Percentiles rank a stretch among this genome's conserved stretches.
phyloP scores from a whole-genome alignment of 495 filamentous ascomycete genomes.

The Penicillium canescens region DNA sequence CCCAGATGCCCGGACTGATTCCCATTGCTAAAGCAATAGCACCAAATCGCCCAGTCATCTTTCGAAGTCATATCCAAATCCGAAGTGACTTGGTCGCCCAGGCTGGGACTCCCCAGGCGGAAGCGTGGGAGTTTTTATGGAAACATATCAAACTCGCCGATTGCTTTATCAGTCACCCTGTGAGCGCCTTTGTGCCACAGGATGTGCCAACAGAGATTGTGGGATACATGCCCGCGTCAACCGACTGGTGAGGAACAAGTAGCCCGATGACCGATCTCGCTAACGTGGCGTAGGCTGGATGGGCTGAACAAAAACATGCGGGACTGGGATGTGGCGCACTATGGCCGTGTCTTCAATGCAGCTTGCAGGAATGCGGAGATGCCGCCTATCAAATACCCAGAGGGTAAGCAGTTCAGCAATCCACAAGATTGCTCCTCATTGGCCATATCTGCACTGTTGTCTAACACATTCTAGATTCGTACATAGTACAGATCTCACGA shows the following conservation, averaged over 20 bases:
- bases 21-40: constrained; percentile 71
- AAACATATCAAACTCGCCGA: constrained; percentile 68
- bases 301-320: constrained; percentile 80
- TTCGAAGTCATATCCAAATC: constrained; percentile 81
- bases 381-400: constrained; percentile 66
- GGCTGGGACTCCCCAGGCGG: constrained; percentile 64
- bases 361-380: constrained; percentile 56
- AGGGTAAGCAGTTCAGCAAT: constrained; percentile 37
- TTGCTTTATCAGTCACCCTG: constrained; percentile 84
- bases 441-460: background rate
- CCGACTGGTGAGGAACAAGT: constrained; percentile 62
- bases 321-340: constrained; percentile 74
- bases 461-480: constrained; percentile 50
- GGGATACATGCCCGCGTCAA: constrained; percentile 79
- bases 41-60: constrained; percentile 76
- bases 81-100: constrained; percentile 69
- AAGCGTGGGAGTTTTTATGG: constrained; percentile 81
- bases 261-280: background rate
- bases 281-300: constrained; percentile 61
- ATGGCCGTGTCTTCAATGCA: constrained; percentile 72
- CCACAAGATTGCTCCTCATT: background rate
- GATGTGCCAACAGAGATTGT: constrained; percentile 67
- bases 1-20: constrained; percentile 84
- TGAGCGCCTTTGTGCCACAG: constrained; percentile 72
- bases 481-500: constrained; percentile 80